Percentiles rank a stretch among this genome's conserved stretches.
Conservation (phyloP, 495 filamentous ascomycete genomes). For the Trypethelium eluteriae region DNA sequence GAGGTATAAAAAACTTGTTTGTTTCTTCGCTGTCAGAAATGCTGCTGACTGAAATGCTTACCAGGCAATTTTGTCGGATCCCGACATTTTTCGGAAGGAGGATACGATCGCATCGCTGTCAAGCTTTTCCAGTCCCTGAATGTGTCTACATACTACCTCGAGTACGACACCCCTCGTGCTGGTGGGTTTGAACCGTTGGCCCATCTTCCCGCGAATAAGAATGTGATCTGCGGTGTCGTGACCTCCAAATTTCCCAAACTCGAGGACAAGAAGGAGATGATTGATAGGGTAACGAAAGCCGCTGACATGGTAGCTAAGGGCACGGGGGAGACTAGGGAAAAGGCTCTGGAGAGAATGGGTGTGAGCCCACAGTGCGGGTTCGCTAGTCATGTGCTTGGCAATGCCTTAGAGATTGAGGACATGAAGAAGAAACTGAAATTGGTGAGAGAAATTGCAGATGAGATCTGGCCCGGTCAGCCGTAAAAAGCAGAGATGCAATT, state of each 20-base stretch:
- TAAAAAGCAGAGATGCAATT: conserved; percentile 17
- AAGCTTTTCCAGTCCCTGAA: conserved; percentile 71
- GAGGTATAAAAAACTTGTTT: conserved; percentile 18
- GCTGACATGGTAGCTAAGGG: conserved; percentile 67
- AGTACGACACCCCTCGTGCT: conserved; percentile 69
- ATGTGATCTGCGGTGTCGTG: conserved; percentile 68
- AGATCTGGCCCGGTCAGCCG: conserved; percentile 42
- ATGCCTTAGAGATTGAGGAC: conserved; percentile 52
- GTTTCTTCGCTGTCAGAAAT: conserved; percentile 42
- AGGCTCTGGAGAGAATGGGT: conserved; percentile 55
- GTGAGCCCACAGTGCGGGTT: conserved; percentile 78
- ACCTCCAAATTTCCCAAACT: conserved; percentile 65
- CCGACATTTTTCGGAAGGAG: conserved; percentile 72
- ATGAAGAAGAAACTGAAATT: conserved; percentile 47
- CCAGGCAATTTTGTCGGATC: conserved; percentile 72
- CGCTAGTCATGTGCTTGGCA: conserved; percentile 56
- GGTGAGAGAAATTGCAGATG: conserved; percentile 44
- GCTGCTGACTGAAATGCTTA: conserved; percentile 52
- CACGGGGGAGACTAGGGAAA: conserved; percentile 37
- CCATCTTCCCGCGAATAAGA: conserved; percentile 62
- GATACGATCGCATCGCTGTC: conserved; percentile 70
- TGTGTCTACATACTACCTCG: conserved; percentile 73
- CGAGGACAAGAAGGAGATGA: conserved; percentile 68
- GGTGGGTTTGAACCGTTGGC: conserved; percentile 74
- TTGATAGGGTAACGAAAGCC: conserved; percentile 56